Percentiles rank a stretch among this genome's conserved stretches.
Conservation (phyloP, 2,329 filamentous ascomycete genomes). For the Cytospora piceicola region DNA sequence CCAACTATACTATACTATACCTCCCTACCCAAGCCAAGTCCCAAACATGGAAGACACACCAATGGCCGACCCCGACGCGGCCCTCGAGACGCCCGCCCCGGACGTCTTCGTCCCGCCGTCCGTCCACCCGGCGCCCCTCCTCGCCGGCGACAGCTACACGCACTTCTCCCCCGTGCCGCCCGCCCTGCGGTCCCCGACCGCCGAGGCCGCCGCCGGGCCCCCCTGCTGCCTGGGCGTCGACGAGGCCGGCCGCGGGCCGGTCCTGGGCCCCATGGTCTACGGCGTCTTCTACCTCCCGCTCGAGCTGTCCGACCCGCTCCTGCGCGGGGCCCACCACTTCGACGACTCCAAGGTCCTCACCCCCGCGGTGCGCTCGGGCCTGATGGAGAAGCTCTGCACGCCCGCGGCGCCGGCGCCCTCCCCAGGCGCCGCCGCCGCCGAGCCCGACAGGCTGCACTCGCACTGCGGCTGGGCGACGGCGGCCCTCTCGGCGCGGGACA, state of each 20-base stretch:
- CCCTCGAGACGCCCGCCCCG: slow-evolving; percentile 41
- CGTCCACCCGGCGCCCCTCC: slow-evolving; percentile 59
- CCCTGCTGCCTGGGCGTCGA: slow-evolving; percentile 86
- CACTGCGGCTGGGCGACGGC: slow-evolving; percentile 82
- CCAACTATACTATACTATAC: too few species aligned
- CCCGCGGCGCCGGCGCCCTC: background rate
- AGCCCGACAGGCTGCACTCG: slow-evolving; percentile 49
- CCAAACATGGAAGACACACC: slow-evolving; percentile 46
- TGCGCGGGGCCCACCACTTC: slow-evolving; percentile 81
- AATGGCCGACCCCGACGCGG: slow-evolving; percentile 41
- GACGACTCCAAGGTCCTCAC: slow-evolving; percentile 95
- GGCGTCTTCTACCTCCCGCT: slow-evolving; percentile 76
- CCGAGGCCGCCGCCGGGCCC: slow-evolving; percentile 42
- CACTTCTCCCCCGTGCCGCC: slow-evolving; percentile 72
- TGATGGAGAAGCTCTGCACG: slow-evolving; percentile 74
- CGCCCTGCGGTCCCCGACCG: slow-evolving; percentile 52
- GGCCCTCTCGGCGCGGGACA: slow-evolving; percentile 81
- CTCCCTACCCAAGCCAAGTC: background rate
- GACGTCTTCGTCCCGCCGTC: slow-evolving; percentile 69
- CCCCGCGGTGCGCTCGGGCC: slow-evolving; percentile 71
- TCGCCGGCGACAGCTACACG: slow-evolving; percentile 69
- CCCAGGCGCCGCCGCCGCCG: too few species aligned
- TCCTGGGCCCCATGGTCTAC: slow-evolving; percentile 82
- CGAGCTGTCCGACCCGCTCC: slow-evolving; percentile 69
- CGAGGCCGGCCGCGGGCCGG: slow-evolving; percentile 90